Conservation (phyloP, 2,329 filamentous ascomycete genomes). For the Eutypella sp. region DNA sequence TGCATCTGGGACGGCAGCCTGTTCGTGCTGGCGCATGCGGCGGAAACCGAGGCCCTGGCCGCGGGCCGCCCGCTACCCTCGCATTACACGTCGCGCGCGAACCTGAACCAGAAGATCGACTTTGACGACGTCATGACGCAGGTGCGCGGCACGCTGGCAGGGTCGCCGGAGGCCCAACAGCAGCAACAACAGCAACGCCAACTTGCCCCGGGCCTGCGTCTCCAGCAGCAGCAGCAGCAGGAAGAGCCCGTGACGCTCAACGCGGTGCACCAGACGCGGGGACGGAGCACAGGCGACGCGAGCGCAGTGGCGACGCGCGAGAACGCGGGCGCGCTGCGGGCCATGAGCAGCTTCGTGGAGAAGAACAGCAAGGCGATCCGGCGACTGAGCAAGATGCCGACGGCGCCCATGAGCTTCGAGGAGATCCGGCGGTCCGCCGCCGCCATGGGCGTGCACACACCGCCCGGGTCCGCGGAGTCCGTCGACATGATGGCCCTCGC, state of each 20-base stretch:
- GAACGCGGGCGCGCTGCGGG: constrained; percentile 36
- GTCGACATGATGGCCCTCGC: constrained; percentile 3
- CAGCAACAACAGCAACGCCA: constrained; percentile 11
- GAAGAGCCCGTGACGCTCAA: constrained; percentile 30
- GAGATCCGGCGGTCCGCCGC: constrained; percentile 23
- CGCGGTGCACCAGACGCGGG: constrained; percentile 36
- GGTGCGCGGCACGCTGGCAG: constrained; percentile 33
- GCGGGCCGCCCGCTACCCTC: constrained; percentile 17
- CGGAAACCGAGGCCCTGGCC: constrained; percentile 22
- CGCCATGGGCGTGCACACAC: constrained; percentile 12
- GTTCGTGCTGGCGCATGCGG: constrained; percentile 40
- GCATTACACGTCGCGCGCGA: constrained; percentile 20
- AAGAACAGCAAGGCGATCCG: constrained; percentile 39
- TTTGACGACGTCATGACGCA: constrained; percentile 42
- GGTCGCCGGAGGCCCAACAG: constrained; percentile 14
- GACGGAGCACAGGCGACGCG: constrained; percentile 26
- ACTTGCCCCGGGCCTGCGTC: neutral
- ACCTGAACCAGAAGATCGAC: constrained; percentile 32
- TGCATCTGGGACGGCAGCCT: constrained; percentile 47
- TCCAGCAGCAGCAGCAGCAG: constrained; percentile 8
- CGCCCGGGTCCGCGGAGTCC: constrained; percentile 7
- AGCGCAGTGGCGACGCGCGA: constrained; percentile 37
- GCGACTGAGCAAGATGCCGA: constrained; percentile 35
- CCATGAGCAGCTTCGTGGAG: constrained; percentile 41
- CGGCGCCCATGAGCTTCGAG: constrained; percentile 27